These are phyloP conservation scores for Tephrocybe sp. DNA, from an alignment of 768 basidiomycete species.

Conservation along the genomic window DNA sequence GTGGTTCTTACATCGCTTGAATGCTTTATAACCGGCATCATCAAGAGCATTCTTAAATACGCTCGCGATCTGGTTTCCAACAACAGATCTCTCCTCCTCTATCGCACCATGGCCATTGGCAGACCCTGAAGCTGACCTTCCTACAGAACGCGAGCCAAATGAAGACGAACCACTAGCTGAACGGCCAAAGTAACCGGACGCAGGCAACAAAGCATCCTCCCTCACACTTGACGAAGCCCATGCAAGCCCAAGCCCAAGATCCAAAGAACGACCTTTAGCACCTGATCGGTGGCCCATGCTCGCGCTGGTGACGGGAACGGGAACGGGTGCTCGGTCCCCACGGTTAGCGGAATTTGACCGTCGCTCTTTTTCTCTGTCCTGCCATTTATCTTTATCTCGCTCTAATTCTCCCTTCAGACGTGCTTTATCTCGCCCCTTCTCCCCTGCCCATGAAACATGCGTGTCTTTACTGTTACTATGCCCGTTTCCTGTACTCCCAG, in stretches of 20 bases:
- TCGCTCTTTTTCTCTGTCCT: conserved; percentile 25
- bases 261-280: conserved; percentile 67
- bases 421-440: conserved; percentile 13
- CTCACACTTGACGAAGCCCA: conserved; percentile 71
- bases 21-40: conserved; percentile 41
- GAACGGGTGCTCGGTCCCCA: conserved; percentile 31
- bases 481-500: conserved; percentile 24
- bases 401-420: conserved; percentile 15
- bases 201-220: conserved; percentile 62
- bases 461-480: conserved; percentile 17
- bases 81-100: conserved; percentile 25
- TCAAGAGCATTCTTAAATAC: conserved; percentile 45
- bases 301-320: conserved; percentile 20
- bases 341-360: conserved; percentile 18
- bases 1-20: conserved; percentile 61
- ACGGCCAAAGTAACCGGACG: conserved; percentile 36
- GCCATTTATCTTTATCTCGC: conserved; percentile 27
- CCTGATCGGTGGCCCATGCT: conserved; percentile 39
- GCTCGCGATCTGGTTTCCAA: conserved; percentile 46
- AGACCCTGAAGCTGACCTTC: conserved; percentile 22
- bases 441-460: conserved; percentile 19
- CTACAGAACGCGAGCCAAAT: conserved; percentile 12
- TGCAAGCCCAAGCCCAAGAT: conserved; percentile 64
- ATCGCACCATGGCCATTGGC: conserved; percentile 16
- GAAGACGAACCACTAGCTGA: conserved; percentile 28